phyloP scores from a whole-genome alignment of 2,329 filamentous ascomycete species.

The Hypoxylon sp. region DNA sequence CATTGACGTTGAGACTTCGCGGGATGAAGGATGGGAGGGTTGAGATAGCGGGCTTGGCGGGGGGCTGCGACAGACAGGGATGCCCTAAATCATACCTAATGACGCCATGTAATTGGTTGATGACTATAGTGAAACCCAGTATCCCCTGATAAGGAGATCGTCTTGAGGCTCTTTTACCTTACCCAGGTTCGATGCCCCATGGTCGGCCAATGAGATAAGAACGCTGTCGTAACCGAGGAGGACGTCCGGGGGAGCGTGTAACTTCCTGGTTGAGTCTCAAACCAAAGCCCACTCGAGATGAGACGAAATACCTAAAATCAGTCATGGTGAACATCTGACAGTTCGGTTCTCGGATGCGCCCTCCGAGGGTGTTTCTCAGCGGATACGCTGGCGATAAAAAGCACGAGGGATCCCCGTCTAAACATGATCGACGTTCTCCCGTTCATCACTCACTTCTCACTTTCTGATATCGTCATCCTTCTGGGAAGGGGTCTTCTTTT shows the following conservation, averaged over 20 bases:
- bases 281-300: slow-evolving; percentile 32
- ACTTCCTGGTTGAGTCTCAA: slow-evolving; percentile 23
- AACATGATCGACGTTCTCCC: slow-evolving; percentile 38
- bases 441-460: slow-evolving; percentile 30
- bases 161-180: slow-evolving; percentile 41
- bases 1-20: slow-evolving; percentile 17
- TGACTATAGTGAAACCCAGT: slow-evolving; percentile 46
- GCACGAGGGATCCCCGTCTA: slow-evolving; percentile 26
- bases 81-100: slow-evolving; percentile 45
- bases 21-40: slow-evolving; percentile 21
- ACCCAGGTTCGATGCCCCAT: slow-evolving; percentile 8
- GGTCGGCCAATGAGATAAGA: slow-evolving; percentile 12
- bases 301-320: slow-evolving; percentile 33
- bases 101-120: slow-evolving; percentile 40
- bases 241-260: slow-evolving; percentile 10
- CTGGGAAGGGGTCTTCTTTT: slow-evolving; percentile 37
- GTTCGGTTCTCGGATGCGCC: slow-evolving; percentile 31
- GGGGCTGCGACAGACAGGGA: slow-evolving; percentile 42
- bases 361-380: slow-evolving; percentile 13
- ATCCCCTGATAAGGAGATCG: slow-evolving; percentile 37
- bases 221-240: slow-evolving; percentile 18
- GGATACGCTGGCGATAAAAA: slow-evolving; percentile 32
- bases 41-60: slow-evolving; percentile 35
- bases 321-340: slow-evolving; percentile 20
- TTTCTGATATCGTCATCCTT: slow-evolving; percentile 38